A percentile compares a stretch with the other conserved stretches of the same genome.
These are phyloP conservation scores for Artomyces pyxidatus DNA, from an alignment of 768 basidiomycete species.

Conservation along the genomic window DNA sequence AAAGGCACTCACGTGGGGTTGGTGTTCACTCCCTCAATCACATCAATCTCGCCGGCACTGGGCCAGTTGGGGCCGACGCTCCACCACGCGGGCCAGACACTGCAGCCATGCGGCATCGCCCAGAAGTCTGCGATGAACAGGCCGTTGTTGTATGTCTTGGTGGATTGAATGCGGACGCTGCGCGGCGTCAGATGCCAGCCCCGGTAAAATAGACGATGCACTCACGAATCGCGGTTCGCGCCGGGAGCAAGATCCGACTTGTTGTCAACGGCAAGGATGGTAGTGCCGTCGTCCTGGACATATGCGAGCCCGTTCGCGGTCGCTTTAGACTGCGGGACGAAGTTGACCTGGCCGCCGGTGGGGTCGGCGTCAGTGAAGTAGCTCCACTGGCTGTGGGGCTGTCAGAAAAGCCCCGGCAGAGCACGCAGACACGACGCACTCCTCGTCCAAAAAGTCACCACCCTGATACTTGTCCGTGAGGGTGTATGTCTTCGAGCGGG, in stretches of 20 bases:
- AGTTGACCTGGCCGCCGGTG: conserved; percentile 2
- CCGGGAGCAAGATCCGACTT: not conserved
- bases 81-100: conserved; percentile 25
- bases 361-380: not conserved
- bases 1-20: not conserved
- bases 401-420: not conserved
- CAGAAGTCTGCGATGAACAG: conserved; percentile 26
- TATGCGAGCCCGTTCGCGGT: not conserved
- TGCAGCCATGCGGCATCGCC: conserved; percentile 23
- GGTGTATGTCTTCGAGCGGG: not conserved
- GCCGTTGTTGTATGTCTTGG: conserved; percentile 20
- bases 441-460: not conserved
- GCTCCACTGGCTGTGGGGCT: not conserved
- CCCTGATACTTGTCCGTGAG: not conserved
- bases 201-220: not conserved
- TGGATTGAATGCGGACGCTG: conserved; percentile 23
- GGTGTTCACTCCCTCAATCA: conserved; percentile 17
- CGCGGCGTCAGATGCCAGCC: not conserved
- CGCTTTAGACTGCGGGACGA: conserved; percentile 1
- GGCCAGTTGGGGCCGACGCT: conserved; percentile 20
- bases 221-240: conserved; percentile 6
- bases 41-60: conserved; percentile 27
- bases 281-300: not conserved
- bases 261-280: conserved; percentile 6
- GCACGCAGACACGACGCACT: not conserved